Conservation (phyloP, 192 early-diverging fungal genomes). For the Coemansia sp. region DNA sequence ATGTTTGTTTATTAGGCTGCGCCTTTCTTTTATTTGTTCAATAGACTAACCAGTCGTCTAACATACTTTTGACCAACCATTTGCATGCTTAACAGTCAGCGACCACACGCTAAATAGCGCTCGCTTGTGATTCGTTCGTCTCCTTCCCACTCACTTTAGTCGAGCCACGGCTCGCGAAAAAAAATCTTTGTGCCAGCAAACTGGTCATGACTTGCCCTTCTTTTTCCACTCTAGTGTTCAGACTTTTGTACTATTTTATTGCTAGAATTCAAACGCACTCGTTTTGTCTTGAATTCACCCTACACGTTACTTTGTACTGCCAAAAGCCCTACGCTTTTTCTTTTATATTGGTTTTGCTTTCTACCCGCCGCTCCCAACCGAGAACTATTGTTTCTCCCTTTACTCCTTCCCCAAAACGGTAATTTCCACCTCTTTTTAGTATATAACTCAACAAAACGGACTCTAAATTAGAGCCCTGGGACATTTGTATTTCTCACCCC, state of each 20-base stretch:
- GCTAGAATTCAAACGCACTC: not conserved
- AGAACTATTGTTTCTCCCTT: not conserved
- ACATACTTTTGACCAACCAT: not conserved
- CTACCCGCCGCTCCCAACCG: not conserved
- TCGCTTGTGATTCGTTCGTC: not conserved
- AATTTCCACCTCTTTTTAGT: not conserved
- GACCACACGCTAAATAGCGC: not conserved
- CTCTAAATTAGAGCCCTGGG: not conserved
- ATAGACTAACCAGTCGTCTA: no score
- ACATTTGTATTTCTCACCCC: not conserved
- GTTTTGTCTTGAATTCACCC: not conserved
- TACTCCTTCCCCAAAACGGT: not conserved
- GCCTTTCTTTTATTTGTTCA: no score
- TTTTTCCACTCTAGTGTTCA: not conserved
- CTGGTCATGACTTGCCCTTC: not conserved
- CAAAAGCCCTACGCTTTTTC: not conserved
- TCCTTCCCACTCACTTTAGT: no score
- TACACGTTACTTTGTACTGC: not conserved
- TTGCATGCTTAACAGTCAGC: not conserved
- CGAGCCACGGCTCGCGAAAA: not conserved
- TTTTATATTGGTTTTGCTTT: not conserved
- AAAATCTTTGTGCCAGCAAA: not conserved
- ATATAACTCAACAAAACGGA: not conserved
- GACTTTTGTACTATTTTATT: not conserved
- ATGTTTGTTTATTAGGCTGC: no score